A percentile compares a stretch with the other conserved stretches of the same genome.
Conservation (phyloP, 345 rosid genomes). For the Citropsis articulata region DNA sequence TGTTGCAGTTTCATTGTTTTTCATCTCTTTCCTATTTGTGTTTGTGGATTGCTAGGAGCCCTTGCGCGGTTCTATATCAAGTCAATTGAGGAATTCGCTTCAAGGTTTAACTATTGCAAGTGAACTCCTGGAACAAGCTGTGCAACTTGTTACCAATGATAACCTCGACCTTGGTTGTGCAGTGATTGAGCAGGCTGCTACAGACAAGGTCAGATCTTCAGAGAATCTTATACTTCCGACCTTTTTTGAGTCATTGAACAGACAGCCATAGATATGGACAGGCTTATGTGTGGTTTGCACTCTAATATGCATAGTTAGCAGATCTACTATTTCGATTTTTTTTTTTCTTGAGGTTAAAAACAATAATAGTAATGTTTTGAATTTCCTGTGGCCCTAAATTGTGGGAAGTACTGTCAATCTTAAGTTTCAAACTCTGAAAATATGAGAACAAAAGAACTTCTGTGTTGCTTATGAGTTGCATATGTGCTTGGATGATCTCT, state of each 20-base stretch:
- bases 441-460: background rate
- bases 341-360: background rate
- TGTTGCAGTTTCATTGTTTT: background rate
- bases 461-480: background rate
- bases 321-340: background rate
- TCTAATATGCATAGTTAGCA: background rate
- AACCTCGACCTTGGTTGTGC: constrained; percentile 99
- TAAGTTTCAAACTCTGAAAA: background rate
- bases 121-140: constrained; percentile 86
- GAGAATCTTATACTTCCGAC: background rate
- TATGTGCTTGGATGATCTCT: background rate
- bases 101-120: constrained; percentile 61
- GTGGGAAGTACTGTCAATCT: background rate
- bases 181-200: constrained; percentile 92
- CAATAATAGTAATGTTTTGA: background rate
- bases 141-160: constrained; percentile 95
- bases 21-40: constrained; percentile 6
- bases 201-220: constrained; percentile 68
- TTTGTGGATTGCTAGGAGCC: constrained; percentile 67
- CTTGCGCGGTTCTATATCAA: constrained; percentile 79
- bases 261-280: background rate
- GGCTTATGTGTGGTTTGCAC: background rate
- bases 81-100: constrained; percentile 72
- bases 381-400: background rate
- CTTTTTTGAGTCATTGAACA: background rate